Evolutionary conservation across 352 stramenopile species (phyloP).

Genomic region (Phytophthora hybrid): DNA sequence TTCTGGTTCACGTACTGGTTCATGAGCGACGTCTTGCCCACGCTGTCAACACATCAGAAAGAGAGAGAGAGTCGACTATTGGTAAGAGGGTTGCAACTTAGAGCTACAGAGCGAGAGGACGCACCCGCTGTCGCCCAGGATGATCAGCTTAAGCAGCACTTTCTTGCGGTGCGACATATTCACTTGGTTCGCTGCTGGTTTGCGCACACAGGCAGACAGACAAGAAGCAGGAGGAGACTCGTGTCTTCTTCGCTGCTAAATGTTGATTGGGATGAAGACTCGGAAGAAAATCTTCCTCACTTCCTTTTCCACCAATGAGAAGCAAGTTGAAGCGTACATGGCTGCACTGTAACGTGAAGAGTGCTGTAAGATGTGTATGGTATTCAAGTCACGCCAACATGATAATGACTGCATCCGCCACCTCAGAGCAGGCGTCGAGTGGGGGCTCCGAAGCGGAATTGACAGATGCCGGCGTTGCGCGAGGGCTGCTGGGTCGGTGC

Average conservation of each 20-base stretch:
- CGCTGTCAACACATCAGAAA: constrained; percentile 56
- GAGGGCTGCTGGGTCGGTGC: constrained; percentile 13
- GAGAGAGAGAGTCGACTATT: too few relatives aligned
- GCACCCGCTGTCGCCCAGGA: constrained; percentile 97
- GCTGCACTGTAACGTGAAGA: constrained; percentile 17
- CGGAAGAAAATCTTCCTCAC: constrained; percentile 29
- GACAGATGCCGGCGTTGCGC: constrained; percentile 54
- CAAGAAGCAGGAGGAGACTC: not conserved
- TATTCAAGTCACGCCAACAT: not conserved
- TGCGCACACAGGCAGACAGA: constrained; percentile 4
- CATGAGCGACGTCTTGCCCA: constrained; percentile 99
- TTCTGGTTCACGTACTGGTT: constrained; percentile 99
- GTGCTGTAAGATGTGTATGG: not conserved
- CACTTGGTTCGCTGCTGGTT: not conserved
- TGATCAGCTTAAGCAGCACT: constrained; percentile 98
- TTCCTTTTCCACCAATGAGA: constrained; percentile 31
- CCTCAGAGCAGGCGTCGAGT: constrained; percentile 45
- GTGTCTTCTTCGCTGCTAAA: constrained; percentile 11
- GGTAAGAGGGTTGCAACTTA: too few relatives aligned
- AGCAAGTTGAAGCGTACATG: constrained; percentile 34
- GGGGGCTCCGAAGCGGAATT: constrained; percentile 59
- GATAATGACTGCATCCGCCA: not conserved
- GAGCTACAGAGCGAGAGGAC: constrained; percentile 27
- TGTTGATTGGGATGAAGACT: constrained; percentile 30
- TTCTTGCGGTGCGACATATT: constrained; percentile 94